Conservation (phyloP, 768 basidiomycete species). For the Phanerodontia chrysosporium region DNA sequence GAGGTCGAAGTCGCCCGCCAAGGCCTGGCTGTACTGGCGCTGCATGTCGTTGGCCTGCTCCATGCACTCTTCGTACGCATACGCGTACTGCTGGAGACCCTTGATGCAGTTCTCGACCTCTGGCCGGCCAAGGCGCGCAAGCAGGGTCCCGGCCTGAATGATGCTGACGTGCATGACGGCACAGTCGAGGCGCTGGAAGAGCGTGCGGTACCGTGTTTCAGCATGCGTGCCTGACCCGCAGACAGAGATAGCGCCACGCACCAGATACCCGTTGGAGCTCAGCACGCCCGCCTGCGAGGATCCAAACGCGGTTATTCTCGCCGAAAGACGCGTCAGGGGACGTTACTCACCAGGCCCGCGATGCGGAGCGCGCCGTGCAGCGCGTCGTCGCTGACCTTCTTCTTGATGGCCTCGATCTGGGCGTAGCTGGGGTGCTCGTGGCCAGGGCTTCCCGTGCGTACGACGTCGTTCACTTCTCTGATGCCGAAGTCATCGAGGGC, state of each 20-base stretch:
- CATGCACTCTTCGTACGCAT: slow-evolving; percentile 82
- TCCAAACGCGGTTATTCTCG: not conserved
- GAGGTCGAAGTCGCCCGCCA: slow-evolving; percentile 11
- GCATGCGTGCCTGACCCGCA: not conserved
- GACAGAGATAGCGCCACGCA: slow-evolving; percentile 27
- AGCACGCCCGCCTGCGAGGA: slow-evolving; percentile 68
- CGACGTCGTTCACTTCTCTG: slow-evolving; percentile 58
- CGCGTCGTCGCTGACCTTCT: slow-evolving; percentile 76
- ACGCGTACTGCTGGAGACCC: slow-evolving; percentile 84
- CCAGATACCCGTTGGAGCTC: slow-evolving; percentile 84
- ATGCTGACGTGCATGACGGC: slow-evolving; percentile 88
- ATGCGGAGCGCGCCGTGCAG: slow-evolving; percentile 83
- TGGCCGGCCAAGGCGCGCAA: slow-evolving; percentile 77
- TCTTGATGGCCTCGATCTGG: slow-evolving; percentile 60
- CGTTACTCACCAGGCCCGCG: slow-evolving; percentile 68
- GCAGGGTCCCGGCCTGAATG: slow-evolving; percentile 76
- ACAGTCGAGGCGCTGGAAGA: slow-evolving; percentile 77
- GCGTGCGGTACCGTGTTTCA: not conserved
- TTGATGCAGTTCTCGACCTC: slow-evolving; percentile 82
- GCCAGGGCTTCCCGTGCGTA: slow-evolving; percentile 32
- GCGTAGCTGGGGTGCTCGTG: slow-evolving; percentile 34
- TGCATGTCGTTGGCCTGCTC: slow-evolving; percentile 70
- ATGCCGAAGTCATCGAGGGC: slow-evolving; percentile 85
- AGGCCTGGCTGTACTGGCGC: slow-evolving; percentile 41
- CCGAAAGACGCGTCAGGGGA: slow-evolving; percentile 2